Conservation (phyloP, 2,329 filamentous ascomycete genomes). For the Botrytis paeoniae region DNA sequence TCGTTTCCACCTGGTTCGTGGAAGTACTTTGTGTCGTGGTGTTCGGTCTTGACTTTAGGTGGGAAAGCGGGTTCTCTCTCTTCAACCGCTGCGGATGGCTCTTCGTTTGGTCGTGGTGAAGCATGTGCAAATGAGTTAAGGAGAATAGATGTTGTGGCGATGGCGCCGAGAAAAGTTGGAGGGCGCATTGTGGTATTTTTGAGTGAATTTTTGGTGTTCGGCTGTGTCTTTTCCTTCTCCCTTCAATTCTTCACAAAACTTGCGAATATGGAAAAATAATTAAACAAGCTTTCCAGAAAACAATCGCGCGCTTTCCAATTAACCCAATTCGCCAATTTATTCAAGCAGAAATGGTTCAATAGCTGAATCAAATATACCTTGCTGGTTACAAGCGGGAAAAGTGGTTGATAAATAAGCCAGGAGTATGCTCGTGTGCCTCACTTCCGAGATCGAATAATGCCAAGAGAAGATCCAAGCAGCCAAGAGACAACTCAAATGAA, state of each 20-base stretch:
- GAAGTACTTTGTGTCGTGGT: constrained; percentile 33
- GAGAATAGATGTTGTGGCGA: background rate
- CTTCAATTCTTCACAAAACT: background rate
- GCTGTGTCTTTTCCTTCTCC: background rate
- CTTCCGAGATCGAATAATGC: constrained; percentile 15
- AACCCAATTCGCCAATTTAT: background rate
- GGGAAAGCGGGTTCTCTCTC: background rate
- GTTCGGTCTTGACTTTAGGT: background rate
- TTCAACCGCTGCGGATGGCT: background rate
- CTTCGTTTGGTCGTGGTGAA: background rate
- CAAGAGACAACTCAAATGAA: constrained; percentile 17
- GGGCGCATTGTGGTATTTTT: constrained; percentile 14
- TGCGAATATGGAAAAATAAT: background rate
- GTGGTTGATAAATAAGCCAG: background rate
- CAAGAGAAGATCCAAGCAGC: constrained; percentile 9
- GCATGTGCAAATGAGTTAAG: constrained; percentile 7
- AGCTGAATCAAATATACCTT: background rate
- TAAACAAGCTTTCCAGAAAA: background rate
- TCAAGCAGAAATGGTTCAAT: background rate
- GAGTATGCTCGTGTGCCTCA: constrained; percentile 14
- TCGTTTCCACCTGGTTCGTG: constrained; percentile 58
- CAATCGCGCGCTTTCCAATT: background rate
- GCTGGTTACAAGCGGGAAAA: background rate
- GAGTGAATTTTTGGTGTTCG: background rate
- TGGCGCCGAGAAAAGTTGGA: constrained; percentile 2